Evolutionary conservation across 495 filamentous ascomycete genomes (phyloP), one percentile per base, ranked within the genome.

Genomic region (Neurospora sublineolata): DNA sequence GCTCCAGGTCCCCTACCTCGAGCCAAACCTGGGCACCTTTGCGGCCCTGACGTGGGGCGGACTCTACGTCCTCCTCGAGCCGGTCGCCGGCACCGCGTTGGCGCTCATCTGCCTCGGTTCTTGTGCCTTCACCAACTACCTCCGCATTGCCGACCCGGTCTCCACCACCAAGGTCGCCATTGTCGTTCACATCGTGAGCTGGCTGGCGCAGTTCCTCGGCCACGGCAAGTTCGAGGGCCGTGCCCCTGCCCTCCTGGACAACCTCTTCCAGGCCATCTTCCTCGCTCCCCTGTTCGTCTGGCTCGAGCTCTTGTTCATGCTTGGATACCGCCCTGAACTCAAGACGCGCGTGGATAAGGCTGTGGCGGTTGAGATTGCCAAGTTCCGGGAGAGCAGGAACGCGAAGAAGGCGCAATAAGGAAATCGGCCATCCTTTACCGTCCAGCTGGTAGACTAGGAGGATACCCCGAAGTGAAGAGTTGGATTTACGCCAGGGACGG

Each of bases 211-310:
- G 79, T 97, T 99, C 79, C 73, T 97, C 46, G 95, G 95, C 52
- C 95, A 99, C 77, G 94, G 94, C 20, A 88, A 86, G 10, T 99
- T 92, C 76, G 95, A 98, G 81, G 89, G 92, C 33, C 85, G 94
- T 46, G 93, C 94, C 3, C 95, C 95, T 12, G 94, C 94, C 14
- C 77, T 97, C 72, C 81, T 97, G 73, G 94, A 97, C 80, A 98
- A 97, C 77, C 80, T 97, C 40, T 85, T 94, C 33, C 94, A 97
- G 80, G 94, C 95, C 33, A 77, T 97, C 70, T 90, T 99, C 72
- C 86, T 98, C n/a, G 95, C 95, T 1, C 95, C 95, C n/a, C 89
- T 99, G 74, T 99, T 99, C 77, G 94, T 98, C 38, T 99, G 94
- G 92, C 90, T 99, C 78, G 94, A 99, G 84, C 82, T 97, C 20